A percentile compares a stretch with the other conserved stretches of the same genome.
phyloP scores from a whole-genome alignment of 495 filamentous ascomycete species.

The Darksidea phi region DNA sequence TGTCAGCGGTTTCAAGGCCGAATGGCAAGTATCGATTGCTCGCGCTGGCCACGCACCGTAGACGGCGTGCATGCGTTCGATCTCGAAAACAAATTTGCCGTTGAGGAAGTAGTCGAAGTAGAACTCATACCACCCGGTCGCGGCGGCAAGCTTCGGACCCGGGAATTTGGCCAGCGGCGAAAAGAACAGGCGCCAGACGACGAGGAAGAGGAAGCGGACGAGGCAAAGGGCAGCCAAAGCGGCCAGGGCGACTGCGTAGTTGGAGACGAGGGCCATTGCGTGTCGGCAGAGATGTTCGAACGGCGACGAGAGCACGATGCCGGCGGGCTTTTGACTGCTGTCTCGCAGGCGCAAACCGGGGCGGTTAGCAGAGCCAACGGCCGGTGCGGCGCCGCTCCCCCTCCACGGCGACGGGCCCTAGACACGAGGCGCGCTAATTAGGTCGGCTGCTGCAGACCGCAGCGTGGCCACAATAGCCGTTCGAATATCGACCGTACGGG shows the following conservation, averaged over 20 bases:
- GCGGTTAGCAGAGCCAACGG: too few relatives aligned
- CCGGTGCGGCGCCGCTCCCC: too few relatives aligned
- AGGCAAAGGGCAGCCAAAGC: background rate
- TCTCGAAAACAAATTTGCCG: slow-evolving; percentile 25
- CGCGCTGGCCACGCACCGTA: slow-evolving; percentile 10
- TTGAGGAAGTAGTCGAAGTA: slow-evolving; percentile 10
- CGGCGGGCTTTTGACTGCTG: too few relatives aligned
- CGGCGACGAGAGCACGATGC: background rate
- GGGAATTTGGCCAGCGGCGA: slow-evolving; percentile 27
- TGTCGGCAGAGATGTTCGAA: background rate
- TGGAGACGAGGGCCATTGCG: background rate
- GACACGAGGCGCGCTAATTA: too few relatives aligned
- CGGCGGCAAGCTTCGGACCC: slow-evolving; percentile 17
- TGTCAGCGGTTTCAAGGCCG: background rate
- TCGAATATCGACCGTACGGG: too few relatives aligned
- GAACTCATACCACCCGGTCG: slow-evolving; percentile 20
- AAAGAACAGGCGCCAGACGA: slow-evolving; percentile 16
- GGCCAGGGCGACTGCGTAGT: background rate
- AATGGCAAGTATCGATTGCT: background rate
- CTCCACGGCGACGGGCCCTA: too few relatives aligned
- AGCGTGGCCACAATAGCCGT: too few relatives aligned
- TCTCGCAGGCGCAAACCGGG: too few relatives aligned
- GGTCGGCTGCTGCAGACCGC: too few relatives aligned
- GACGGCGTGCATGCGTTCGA: slow-evolving; percentile 13
- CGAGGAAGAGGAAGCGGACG: background rate